Base-by-base conservation (phyloP, 2,329 filamentous ascomycete species). In the Fusarium sp. region DNA sequence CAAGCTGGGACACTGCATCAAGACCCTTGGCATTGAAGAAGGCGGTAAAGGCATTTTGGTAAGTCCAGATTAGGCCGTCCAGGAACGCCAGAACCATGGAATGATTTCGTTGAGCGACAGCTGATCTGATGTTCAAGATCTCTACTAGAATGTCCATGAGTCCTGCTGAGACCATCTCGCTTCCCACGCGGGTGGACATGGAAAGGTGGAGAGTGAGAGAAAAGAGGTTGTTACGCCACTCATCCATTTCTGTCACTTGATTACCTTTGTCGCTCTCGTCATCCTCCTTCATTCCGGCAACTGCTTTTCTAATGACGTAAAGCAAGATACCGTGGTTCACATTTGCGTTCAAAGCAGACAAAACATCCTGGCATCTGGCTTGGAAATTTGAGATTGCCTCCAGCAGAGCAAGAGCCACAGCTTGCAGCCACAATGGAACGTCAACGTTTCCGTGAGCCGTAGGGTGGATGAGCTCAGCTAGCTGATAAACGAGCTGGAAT, bases 301-400 rank as follows among this genome's bases (percentile, higher is more conserved):
- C 92, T 11, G 94, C 92, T 79, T 97, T 97, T 57, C 95, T 89
- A 50, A 97, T 91, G 70, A 97, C 88, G 75, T 97, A 98, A 71
- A 98, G 91, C 44, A 99, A 85, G 31, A 98, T 91, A 15, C 96
- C 97, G 74, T 99, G 97, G 74, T 97, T 98, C 37, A 98, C 95
- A 72, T 95, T 97, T 55, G 97, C 93, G 74, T 94, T 97, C 41
- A 99, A 83, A n/a, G 96, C 94, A 41, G 93, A 90, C 67, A 94
- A 90, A 26, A 99, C 91, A 77, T 99, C 96, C 34, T 89, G 83
- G 31, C 91, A 88, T 75, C 93, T 94, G 58, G 86, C 83, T 73
- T 92, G 91, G 76, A 93, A 93, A 75, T 89, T 91, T 8, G 92
- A 89, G 58, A 99, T 85, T n/a, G 93, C 92, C 77, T 97, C 94